Percentiles rank a stretch among this genome's conserved stretches.
Evolutionary conservation across 257 asterid genomes (phyloP).

Genomic region (Eustoma russellianum): DNA sequence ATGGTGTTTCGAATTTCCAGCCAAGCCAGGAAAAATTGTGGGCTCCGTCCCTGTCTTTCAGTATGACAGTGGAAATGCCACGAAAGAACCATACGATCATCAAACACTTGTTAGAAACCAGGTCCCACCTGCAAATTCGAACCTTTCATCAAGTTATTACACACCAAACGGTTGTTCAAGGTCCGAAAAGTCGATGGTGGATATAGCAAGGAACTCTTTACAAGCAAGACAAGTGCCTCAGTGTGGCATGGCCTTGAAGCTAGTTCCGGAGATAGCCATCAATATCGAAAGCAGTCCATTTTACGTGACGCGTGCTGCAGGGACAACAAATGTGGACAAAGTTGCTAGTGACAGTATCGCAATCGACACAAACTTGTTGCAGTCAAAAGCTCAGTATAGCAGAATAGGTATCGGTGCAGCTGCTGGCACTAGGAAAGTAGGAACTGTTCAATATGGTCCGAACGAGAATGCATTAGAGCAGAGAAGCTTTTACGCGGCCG

Average conservation of each 20-base stretch:
- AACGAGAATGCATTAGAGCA: conserved; percentile 29
- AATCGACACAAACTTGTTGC: conserved; percentile 56
- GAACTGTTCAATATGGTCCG: conserved; percentile 25
- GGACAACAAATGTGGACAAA: conserved; percentile 19
- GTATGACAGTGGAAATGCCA: conserved; percentile 26
- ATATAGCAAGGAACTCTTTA: conserved; percentile 20
- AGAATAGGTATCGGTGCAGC: conserved; percentile 44
- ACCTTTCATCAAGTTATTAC: conserved; percentile 31
- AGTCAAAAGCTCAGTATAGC: conserved; percentile 48
- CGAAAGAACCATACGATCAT: conserved; percentile 42
- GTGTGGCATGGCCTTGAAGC: conserved; percentile 48
- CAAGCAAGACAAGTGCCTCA: conserved; percentile 42
- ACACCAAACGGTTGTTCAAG: conserved; percentile 26
- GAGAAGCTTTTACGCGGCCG: background rate
- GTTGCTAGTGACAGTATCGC: conserved; percentile 37
- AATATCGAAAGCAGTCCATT: conserved; percentile 52
- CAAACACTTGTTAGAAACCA: conserved; percentile 35
- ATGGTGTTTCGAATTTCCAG: conserved; percentile 17
- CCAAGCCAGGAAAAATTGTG: conserved; percentile 58
- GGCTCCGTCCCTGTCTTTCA: conserved; percentile 41
- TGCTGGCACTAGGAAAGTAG: conserved; percentile 28
- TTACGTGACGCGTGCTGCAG: conserved; percentile 28
- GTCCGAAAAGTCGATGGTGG: conserved; percentile 24
- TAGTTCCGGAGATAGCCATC: conserved; percentile 60
- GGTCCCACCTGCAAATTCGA: conserved; percentile 21